Conservation (phyloP, 1,284 basidiomycete species). For the Naganishia albida region DNA sequence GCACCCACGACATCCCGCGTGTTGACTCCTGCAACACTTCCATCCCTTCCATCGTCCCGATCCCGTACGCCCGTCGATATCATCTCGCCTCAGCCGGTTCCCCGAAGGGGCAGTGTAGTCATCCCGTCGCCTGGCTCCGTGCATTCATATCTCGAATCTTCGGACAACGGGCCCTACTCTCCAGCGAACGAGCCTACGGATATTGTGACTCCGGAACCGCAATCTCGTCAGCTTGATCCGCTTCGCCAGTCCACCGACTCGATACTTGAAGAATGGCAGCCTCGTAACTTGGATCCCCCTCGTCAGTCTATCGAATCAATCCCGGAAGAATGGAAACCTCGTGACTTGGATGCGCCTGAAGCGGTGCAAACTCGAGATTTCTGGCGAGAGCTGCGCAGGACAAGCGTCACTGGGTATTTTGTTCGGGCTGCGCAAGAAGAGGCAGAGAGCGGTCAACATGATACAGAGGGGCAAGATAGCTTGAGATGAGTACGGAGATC, state of each 20-base stretch:
- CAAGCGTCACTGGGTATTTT: slow-evolving; percentile 19
- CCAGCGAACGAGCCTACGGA: too few species aligned
- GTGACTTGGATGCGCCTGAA: neutral
- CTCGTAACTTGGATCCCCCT: neutral
- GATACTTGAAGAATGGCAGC: too few species aligned
- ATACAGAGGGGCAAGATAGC: neutral
- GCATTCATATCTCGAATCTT: too few species aligned
- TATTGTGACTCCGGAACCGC: too few species aligned
- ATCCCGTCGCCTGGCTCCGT: neutral
- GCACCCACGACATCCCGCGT: slow-evolving; percentile 3
- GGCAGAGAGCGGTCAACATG: neutral
- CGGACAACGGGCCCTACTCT: too few species aligned
- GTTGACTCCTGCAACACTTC: slow-evolving; percentile 1
- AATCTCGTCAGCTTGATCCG: too few species aligned
- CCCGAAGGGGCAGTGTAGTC: slow-evolving; percentile 11
- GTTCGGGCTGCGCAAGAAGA: neutral
- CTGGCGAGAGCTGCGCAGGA: slow-evolving; percentile 12
- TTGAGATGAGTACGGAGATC: neutral
- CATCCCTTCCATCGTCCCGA: neutral
- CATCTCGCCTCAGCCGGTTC: slow-evolving; percentile 7
- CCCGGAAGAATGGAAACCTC: neutral
- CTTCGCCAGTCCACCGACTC: too few species aligned
- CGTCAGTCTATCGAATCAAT: neutral
- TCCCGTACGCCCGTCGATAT: slow-evolving; percentile 1
- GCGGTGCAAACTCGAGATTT: slow-evolving; percentile 15